These are phyloP conservation scores for Extremus antarcticus DNA, from an alignment of 495 filamentous ascomycete genomes.

Conservation along the genomic window DNA sequence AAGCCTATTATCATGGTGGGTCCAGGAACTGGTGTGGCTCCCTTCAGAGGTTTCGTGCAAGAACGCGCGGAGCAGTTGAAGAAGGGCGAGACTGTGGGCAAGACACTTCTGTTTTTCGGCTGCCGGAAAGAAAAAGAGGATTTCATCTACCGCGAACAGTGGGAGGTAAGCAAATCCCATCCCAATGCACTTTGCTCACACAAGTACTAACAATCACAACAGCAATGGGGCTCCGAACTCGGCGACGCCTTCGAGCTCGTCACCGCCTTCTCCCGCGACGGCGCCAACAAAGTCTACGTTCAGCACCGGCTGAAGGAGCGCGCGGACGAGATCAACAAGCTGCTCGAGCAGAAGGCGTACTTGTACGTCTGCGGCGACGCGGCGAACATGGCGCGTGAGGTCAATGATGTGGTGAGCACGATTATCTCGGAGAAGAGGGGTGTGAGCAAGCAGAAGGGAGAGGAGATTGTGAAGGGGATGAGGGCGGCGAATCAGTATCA, in stretches of 20 bases:
- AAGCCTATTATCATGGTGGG: conserved; percentile 94
- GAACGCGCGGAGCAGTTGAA: conserved; percentile 75
- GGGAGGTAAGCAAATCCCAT: conserved; percentile 59
- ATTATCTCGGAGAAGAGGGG: conserved; percentile 77
- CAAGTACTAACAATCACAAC: conserved; percentile 11
- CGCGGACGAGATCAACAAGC: conserved; percentile 73
- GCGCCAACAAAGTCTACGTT: conserved; percentile 83
- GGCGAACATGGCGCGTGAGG: conserved; percentile 95
- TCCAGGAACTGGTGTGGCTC: conserved; percentile 92
- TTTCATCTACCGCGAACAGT: conserved; percentile 86
- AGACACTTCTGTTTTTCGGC: conserved; percentile 87
- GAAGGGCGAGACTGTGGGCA: conserved; percentile 74
- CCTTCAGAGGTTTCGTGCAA: conserved; percentile 90
- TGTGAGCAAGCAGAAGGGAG: conserved; percentile 69
- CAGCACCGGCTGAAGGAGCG: conserved; percentile 83
- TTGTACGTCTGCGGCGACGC: conserved; percentile 99
- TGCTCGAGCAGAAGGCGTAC: conserved; percentile 80
- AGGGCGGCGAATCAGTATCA: conserved; percentile 89
- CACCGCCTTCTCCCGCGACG: conserved; percentile 87
- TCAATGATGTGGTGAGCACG: conserved; percentile 72
- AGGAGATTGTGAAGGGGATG: conserved; percentile 95
- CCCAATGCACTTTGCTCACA: not conserved
- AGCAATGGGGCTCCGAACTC: conserved; percentile 73
- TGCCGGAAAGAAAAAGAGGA: conserved; percentile 78
- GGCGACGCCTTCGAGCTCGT: conserved; percentile 80